phyloP scores from a whole-genome alignment of 2,329 filamentous ascomycete genomes.

The Stemphylium lycopersici region DNA sequence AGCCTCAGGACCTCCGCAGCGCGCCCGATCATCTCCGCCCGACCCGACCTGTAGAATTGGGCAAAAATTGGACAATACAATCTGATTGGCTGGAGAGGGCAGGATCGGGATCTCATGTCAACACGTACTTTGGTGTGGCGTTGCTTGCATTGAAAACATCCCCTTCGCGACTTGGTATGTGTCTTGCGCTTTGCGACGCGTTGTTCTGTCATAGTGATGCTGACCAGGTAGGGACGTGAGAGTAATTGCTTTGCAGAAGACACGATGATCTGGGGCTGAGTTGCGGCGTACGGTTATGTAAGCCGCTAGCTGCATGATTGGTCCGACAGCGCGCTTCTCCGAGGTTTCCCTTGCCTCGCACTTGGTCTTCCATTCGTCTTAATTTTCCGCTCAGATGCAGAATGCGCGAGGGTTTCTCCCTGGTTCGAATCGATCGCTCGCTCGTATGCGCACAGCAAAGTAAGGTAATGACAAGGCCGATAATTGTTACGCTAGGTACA shows the following conservation, averaged over 20 bases:
- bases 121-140: constrained; percentile 39
- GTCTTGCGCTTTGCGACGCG: constrained; percentile 39
- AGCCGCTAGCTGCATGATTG: constrained; percentile 4
- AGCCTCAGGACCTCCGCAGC: background rate
- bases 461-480: no score
- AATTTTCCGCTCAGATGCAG: no score
- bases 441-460: no score
- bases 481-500: no score
- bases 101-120: background rate
- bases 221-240: background rate
- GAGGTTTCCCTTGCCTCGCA: background rate
- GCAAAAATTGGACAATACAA: background rate
- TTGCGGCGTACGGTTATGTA: constrained; percentile 13
- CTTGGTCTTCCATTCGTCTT: no score
- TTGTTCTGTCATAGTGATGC: constrained; percentile 21
- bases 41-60: background rate
- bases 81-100: constrained; percentile 15
- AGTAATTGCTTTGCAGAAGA: constrained; percentile 2
- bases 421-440: no score
- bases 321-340: background rate
- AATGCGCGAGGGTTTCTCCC: no score
- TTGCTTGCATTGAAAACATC: constrained; percentile 42
- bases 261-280: background rate
- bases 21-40: background rate
- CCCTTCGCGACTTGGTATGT: constrained; percentile 41